phyloP scores from a whole-genome alignment of 2,329 filamentous ascomycete genomes.

The Xylaria sp. region DNA sequence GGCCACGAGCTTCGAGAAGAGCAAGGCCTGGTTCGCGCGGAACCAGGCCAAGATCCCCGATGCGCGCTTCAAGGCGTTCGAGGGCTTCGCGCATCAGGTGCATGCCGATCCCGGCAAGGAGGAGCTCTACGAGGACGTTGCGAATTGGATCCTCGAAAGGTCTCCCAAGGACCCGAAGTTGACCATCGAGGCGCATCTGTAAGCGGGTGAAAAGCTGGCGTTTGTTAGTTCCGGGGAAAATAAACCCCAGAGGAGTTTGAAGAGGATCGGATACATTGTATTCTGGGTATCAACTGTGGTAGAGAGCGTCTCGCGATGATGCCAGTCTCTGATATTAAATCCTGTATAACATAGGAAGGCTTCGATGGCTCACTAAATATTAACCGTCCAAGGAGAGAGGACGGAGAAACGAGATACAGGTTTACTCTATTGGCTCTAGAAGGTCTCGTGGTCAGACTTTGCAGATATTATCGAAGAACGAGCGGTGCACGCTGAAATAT shows the following conservation, averaged over 20 bases:
- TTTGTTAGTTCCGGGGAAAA: not conserved
- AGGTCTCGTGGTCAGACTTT: not conserved
- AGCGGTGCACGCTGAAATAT: not conserved
- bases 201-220: not conserved
- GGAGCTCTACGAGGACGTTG: conserved; percentile 68
- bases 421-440: not conserved
- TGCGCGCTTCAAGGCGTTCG: conserved; percentile 76
- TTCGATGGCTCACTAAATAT: not conserved
- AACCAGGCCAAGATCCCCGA: conserved; percentile 67
- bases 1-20: conserved; percentile 72
- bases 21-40: conserved; percentile 70
- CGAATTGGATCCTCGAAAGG: conserved; percentile 71
- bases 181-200: conserved; percentile 41
- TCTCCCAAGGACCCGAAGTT: conserved; percentile 16
- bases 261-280: not conserved
- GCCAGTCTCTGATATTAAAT: not conserved
- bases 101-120: conserved; percentile 68
- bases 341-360: not conserved
- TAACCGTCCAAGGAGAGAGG: not conserved
- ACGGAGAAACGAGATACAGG: not conserved
- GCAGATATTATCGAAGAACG: not conserved
- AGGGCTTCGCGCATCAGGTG: conserved; percentile 81
- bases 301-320: not conserved
- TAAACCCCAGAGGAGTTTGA: not conserved
- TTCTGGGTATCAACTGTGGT: not conserved